Percentiles rank a stretch among this genome's conserved stretches.
These are phyloP conservation scores for Artemisia annua DNA, from an alignment of 129 eudicot genomes.

Conservation along the genomic window DNA sequence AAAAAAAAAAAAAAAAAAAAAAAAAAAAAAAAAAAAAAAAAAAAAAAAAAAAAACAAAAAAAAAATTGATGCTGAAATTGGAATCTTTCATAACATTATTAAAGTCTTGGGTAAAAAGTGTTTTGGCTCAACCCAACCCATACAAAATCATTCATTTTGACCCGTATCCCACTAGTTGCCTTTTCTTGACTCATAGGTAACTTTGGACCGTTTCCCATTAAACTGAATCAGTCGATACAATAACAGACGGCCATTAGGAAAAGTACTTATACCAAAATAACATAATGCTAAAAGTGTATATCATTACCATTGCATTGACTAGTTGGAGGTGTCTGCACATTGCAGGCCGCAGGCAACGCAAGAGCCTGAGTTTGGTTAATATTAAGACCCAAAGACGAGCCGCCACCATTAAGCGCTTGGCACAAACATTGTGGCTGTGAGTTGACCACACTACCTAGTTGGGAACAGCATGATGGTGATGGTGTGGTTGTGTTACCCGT, in stretches of 20 bases:
- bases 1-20: no score
- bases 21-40: no score
- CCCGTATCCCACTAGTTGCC: background rate
- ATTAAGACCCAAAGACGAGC: constrained; percentile 40
- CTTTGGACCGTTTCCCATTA: background rate
- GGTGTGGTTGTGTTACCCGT: constrained; percentile 43
- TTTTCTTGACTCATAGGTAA: background rate
- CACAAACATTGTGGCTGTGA: constrained; percentile 69
- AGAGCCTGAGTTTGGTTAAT: constrained; percentile 62
- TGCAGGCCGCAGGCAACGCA: constrained; percentile 55
- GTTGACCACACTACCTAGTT: constrained; percentile 40
- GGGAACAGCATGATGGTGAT: constrained; percentile 42
- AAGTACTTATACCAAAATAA: no score
- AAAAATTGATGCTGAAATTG: no score
- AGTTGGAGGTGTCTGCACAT: constrained; percentile 62
- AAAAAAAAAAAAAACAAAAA: no score
- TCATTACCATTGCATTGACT: constrained; percentile 58
- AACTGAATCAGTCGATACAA: background rate
- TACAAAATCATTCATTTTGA: background rate
- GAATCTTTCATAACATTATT: no score
- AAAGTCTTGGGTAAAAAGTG: no score
- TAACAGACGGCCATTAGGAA: no score
- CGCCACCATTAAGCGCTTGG: constrained; percentile 46
- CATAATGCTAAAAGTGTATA: background rate
- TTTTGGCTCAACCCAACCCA: no score